Base-by-base conservation (phyloP, 2,329 filamentous ascomycete genomes). In the Bretziella fagacearum region DNA sequence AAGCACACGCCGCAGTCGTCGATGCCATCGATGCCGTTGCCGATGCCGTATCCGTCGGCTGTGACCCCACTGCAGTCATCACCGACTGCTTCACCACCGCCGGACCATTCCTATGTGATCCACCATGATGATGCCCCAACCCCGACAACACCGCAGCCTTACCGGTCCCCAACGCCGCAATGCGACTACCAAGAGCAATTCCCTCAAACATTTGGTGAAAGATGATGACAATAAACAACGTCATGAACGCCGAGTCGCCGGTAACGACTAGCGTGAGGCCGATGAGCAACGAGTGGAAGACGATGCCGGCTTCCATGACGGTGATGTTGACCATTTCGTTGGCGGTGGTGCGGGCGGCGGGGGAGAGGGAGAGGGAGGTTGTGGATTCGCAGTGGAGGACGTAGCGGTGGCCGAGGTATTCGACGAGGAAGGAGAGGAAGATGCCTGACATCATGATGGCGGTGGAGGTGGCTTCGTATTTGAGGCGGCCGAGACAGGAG, bases 201-300 rank as follows among this genome's bases (percentile, higher is more conserved):
- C 82, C 81, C 57, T 85, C 81, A 55, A 87, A 84, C 65, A 82
- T 75, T 56, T 85, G 81, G 56, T 85, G 81, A 63, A 85, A 84
- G 48, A 84, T 62, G 49, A 86, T 82, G 46, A 85, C 81, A 36
- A 73, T 59, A 50, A 74, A 73, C n/a, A 77, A 65, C 1, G 69
- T 73, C 46, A 68, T 57, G 60, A 75, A 75, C 54, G 68, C 71
- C 30, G 62, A 64, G 53, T 77, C 72, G 2, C 66, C 70, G 1
- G 72, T 65, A 2, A 77, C 73, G n/a, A 75, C 73, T 1, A 79
- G 66, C 0, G 76, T 78, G 29, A 81, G 59, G 18, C 75, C 74
- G 30, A 81, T 77, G 6, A 81, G 72, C 75, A 41, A 13, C 1
- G 78, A 84, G 62, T 85, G 81, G 62, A 86, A 86, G 40, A 85